Evolutionary conservation across 768 basidiomycete species (phyloP).

Genomic region (Termitomyces sp.): DNA sequence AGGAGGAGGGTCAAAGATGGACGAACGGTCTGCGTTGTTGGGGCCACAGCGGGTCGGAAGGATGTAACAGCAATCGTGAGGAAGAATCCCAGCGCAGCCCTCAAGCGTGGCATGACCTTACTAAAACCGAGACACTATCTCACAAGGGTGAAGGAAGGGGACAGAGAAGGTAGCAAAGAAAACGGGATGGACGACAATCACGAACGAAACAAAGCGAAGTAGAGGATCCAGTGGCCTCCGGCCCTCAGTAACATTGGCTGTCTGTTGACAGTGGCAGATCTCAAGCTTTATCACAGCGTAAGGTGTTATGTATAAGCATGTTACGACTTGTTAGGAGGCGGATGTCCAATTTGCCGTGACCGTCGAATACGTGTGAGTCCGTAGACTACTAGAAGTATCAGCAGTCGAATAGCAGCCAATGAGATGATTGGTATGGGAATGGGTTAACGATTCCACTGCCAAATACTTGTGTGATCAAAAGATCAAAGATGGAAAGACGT

Average conservation of each 20-base stretch:
- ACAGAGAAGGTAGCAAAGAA: not conserved
- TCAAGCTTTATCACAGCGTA: not conserved
- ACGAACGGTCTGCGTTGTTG: slow-evolving; percentile 12
- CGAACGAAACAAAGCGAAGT: not conserved
- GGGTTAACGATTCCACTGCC: not conserved
- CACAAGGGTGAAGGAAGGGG: not conserved
- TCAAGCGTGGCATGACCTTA: slow-evolving; percentile 1
- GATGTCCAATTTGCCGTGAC: not conserved
- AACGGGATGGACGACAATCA: not conserved
- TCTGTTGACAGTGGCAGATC: not conserved
- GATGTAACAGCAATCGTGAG: not conserved
- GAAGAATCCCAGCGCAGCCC: not conserved
- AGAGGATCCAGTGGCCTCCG: not conserved
- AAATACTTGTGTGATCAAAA: not conserved
- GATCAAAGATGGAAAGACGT: not conserved
- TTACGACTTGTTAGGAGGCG: not conserved
- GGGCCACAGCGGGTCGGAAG: slow-evolving; percentile 3
- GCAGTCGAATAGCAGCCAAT: not conserved
- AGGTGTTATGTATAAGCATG: not conserved
- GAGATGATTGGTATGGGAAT: not conserved
- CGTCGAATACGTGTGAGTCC: not conserved
- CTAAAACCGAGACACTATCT: not conserved
- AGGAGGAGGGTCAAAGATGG: not conserved
- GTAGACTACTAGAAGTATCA: not conserved
- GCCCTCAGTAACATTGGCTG: not conserved